Evolutionary conservation across 768 basidiomycete species (phyloP).

Genomic region (Leucosporidium scottii): DNA sequence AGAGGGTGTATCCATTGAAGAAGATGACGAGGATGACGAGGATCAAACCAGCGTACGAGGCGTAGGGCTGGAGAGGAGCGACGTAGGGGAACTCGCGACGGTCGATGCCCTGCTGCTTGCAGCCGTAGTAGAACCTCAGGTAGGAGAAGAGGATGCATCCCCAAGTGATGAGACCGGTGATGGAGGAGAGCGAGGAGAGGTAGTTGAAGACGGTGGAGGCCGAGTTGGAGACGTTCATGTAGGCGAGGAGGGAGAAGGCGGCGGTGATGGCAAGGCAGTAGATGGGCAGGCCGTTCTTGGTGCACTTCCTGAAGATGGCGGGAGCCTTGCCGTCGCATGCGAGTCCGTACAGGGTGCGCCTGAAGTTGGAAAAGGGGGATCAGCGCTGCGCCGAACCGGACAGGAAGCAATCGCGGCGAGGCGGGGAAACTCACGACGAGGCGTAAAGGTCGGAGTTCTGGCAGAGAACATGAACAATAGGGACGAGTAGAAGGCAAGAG

Average conservation of each 20-base stretch:
- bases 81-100: constrained; percentile 63
- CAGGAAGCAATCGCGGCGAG: too few relatives aligned
- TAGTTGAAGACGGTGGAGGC: constrained; percentile 48
- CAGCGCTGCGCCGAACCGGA: too few relatives aligned
- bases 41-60: constrained; percentile 42
- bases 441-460: constrained; percentile 67
- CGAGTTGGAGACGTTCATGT: constrained; percentile 62
- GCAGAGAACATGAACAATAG: too few relatives aligned
- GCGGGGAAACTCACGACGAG: constrained; percentile 41
- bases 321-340: constrained; percentile 67
- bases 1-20: constrained; percentile 44
- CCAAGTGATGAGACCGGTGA: constrained; percentile 55
- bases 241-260: constrained; percentile 55
- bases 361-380: too few relatives aligned
- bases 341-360: constrained; percentile 69
- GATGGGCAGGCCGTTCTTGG: constrained; percentile 67
- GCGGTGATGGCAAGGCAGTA: constrained; percentile 64
- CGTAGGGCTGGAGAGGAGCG: constrained; percentile 52
- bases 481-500: not conserved
- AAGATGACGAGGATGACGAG: constrained; percentile 6
- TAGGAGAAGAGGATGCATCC: constrained; percentile 69
- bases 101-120: constrained; percentile 71
- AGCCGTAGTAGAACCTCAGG: constrained; percentile 71
- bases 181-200: constrained; percentile 14
- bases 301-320: constrained; percentile 57